phyloP scores from a whole-genome alignment of 768 basidiomycete species.

The Trametes cinnabarina region DNA sequence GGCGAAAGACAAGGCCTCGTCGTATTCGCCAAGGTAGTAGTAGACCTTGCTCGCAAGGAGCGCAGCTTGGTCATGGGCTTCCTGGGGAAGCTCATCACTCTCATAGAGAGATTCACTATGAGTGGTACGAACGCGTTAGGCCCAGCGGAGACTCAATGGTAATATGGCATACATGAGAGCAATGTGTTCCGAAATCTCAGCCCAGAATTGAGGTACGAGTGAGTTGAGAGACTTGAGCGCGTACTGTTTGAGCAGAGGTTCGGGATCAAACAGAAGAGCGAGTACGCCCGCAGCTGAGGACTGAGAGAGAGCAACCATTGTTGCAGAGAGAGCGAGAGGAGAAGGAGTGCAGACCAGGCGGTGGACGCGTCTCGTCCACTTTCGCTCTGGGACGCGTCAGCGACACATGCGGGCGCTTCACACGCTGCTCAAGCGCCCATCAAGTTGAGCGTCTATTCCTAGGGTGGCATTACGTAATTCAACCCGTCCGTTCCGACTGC shows the following conservation, averaged over 20 bases:
- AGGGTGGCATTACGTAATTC: conserved; percentile 9
- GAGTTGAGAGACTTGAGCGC: conserved; percentile 80
- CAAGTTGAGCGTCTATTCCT: background rate
- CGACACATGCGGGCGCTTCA: conserved; percentile 13
- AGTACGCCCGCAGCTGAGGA: conserved; percentile 89
- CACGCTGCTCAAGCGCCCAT: background rate
- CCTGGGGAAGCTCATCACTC: conserved; percentile 66
- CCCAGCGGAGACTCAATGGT: background rate
- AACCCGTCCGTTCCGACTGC: conserved; percentile 15
- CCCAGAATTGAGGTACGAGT: conserved; percentile 94
- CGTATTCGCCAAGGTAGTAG: conserved; percentile 93
- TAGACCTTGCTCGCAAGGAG: conserved; percentile 97
- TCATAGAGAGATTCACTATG: conserved; percentile 89
- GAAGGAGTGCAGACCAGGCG: conserved; percentile 6
- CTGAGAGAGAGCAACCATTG: conserved; percentile 69
- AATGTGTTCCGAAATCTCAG: conserved; percentile 96
- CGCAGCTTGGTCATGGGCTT: conserved; percentile 80
- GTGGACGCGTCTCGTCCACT: conserved; percentile 20
- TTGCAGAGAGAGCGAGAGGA: conserved; percentile 17
- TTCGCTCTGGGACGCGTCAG: conserved; percentile 40
- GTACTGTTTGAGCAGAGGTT: conserved; percentile 84
- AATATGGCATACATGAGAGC: conserved; percentile 70
- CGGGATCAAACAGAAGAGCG: conserved; percentile 87
- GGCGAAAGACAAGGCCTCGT: conserved; percentile 94
- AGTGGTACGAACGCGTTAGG: conserved; percentile 1